These are phyloP conservation scores for Mycena sp. DNA, from an alignment of 1,284 basidiomycete species.

Conservation along the genomic window DNA sequence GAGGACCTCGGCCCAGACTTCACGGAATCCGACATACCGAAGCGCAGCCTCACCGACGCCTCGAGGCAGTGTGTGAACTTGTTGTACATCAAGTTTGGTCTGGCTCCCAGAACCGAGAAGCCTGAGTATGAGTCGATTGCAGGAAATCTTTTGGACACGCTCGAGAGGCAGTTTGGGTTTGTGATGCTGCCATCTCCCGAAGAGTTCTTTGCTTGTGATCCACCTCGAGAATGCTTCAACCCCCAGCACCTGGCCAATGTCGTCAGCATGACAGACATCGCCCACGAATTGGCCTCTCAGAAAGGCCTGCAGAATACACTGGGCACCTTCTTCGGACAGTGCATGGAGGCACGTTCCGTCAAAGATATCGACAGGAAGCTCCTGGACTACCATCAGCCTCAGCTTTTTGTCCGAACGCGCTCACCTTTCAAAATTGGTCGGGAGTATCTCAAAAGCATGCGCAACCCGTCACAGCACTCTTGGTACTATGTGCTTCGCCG, in stretches of 20 bases:
- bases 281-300: no score
- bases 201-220: not conserved
- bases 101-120: no score
- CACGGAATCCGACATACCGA: no score
- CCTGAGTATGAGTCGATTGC: no score
- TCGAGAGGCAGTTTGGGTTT: no score
- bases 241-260: not conserved
- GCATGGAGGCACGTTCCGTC: not conserved
- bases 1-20: no score
- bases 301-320: not conserved
- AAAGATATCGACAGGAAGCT: no score
- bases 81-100: slow-evolving; percentile 1
- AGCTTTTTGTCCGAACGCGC: no score
- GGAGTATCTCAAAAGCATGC: slow-evolving; percentile 12
- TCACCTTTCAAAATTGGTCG: not conserved
- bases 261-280: not conserved
- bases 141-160: no score
- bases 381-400: no score
- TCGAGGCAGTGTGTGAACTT: not conserved
- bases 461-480: not conserved
- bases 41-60: not conserved
- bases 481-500: not conserved
- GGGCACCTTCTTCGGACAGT: slow-evolving; percentile 4
- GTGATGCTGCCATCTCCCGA: no score
- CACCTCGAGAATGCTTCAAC: not conserved